Percentiles rank a stretch among this genome's conserved stretches.
phyloP scores from a whole-genome alignment of 805 yeast species.

The Saccharomycopsis sp. region DNA sequence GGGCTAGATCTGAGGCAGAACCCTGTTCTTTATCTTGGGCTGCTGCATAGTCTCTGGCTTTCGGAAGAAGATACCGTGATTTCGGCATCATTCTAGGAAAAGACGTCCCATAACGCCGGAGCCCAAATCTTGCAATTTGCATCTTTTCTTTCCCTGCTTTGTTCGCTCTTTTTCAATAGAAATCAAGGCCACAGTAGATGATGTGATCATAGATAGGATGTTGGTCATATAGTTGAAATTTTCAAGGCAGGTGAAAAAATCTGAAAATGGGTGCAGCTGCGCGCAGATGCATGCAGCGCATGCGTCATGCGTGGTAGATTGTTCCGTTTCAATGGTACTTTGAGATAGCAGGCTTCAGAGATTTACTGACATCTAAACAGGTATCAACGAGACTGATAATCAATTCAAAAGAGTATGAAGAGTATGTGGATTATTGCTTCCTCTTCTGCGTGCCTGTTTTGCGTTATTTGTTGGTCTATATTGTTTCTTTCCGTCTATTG shows the following conservation, averaged over 20 bases:
- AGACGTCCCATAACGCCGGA: not conserved
- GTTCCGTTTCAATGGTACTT: not conserved
- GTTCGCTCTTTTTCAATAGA: not conserved
- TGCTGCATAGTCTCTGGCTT: not conserved
- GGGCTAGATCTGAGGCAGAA: no score
- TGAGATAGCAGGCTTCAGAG: not conserved
- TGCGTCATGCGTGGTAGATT: not conserved
- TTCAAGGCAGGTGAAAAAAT: no score
- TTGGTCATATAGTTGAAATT: not conserved
- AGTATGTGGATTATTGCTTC: no score
- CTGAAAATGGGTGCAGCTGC: not conserved
- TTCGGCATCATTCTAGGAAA: not conserved
- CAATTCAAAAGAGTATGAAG: no score
- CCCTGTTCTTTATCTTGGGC: no score
- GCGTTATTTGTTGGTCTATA: no score
- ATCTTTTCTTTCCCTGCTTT: not conserved
- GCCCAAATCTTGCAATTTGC: not conserved
- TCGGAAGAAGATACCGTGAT: not conserved
- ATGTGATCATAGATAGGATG: no score
- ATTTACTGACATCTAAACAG: no score
- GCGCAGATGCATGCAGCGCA: not conserved
- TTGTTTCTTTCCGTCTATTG: no score
- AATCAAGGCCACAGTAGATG: no score
- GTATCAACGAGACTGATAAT: not conserved
- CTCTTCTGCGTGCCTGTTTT: no score